Percentiles rank a stretch among this genome's conserved stretches.
Conservation (phyloP, 139 green algal species). For the Dunaliella primolecta region DNA sequence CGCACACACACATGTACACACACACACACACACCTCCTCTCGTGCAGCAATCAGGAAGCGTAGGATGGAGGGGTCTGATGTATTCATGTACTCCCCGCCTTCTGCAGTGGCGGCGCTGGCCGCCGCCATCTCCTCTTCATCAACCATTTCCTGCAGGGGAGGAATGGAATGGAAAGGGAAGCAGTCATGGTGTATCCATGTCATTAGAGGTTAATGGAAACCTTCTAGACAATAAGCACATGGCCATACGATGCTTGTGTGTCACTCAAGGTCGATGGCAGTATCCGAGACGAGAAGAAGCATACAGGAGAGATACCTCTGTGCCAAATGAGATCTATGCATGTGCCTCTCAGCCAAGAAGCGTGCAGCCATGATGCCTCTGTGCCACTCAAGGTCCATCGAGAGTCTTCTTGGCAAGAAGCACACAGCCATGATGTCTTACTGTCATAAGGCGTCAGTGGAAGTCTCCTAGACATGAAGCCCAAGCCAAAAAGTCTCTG, state of each 20-base stretch:
- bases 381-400: no score
- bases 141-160: constrained; percentile 84
- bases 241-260: background rate
- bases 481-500: no score
- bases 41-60: constrained; percentile 93
- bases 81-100: constrained; percentile 84
- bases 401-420: no score
- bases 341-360: no score
- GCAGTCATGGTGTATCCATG: background rate
- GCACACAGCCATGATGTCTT: no score
- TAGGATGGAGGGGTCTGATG: constrained; percentile 88
- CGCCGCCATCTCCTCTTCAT: constrained; percentile 75
- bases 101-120: constrained; percentile 19
- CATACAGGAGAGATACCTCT: no score
- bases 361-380: no score
- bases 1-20: background rate
- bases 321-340: no score
- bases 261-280: background rate
- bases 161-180: background rate
- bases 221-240: background rate
- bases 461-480: no score
- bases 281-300: no score
- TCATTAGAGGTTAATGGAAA: background rate
- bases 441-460: no score
- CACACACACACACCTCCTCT: constrained; percentile 75